Conservation (phyloP, 225 moss, liverwort and hornwort species). For the Marchantia paleacea region DNA sequence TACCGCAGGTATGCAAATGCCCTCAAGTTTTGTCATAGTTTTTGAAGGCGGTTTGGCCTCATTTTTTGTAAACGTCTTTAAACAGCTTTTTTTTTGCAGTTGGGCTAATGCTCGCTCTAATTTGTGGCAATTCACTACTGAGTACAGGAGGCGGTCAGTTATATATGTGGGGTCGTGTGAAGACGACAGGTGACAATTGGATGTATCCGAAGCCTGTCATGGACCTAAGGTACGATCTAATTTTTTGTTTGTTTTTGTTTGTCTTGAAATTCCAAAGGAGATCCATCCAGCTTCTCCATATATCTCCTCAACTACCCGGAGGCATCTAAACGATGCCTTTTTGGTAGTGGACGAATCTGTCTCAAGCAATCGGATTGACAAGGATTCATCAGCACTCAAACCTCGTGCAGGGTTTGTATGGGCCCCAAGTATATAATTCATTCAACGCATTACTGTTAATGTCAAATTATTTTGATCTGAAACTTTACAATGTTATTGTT, state of each 20-base stretch:
- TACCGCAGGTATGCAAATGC: slow-evolving; percentile 56
- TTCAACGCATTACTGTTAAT: no score
- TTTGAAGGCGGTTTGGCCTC: neutral
- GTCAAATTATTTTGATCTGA: no score
- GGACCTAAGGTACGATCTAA: slow-evolving; percentile 61
- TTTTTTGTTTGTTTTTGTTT: neutral
- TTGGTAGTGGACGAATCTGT: no score
- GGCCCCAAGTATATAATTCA: no score
- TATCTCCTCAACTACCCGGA: no score
- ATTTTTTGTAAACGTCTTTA: neutral
- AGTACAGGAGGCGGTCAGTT: slow-evolving; percentile 75
- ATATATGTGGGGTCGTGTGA: slow-evolving; percentile 99
- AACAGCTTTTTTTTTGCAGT: neutral
- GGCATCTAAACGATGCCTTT: no score
- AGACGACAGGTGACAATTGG: slow-evolving; percentile 94
- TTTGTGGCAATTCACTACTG: neutral
- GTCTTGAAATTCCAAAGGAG: neutral
- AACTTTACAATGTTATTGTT: no score
- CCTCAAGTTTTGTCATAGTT: neutral
- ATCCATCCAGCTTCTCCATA: no score
- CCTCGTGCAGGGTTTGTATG: no score
- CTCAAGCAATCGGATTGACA: no score
- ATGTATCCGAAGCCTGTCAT: slow-evolving; percentile 99
- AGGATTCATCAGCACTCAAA: no score
- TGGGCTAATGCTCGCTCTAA: neutral